Evolutionary conservation across 176 grass and related monocot species (phyloP).

Genomic region (Thinopyrum elongatum): DNA sequence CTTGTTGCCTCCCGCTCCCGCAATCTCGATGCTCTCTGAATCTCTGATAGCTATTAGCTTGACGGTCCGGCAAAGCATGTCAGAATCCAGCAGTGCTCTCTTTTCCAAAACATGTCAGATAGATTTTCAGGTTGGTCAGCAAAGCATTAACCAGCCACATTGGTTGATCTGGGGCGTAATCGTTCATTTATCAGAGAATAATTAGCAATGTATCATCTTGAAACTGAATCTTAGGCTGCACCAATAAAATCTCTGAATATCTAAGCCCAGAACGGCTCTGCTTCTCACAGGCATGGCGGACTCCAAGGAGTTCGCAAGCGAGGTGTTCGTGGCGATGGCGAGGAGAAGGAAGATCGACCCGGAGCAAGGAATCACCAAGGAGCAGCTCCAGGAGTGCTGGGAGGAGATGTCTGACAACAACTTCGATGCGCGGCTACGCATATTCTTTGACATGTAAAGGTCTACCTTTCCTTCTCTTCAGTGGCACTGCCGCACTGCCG

Average conservation of each 20-base stretch:
- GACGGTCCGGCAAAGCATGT: not conserved
- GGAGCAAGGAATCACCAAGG: conserved; percentile 56
- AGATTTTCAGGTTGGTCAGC: not conserved
- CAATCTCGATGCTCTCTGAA: not conserved
- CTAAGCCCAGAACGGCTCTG: not conserved
- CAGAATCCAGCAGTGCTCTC: not conserved
- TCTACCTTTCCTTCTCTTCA: not conserved
- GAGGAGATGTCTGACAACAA: conserved; percentile 94
- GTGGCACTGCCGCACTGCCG: not conserved
- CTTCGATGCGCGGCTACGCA: conserved; percentile 77
- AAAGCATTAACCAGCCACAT: not conserved
- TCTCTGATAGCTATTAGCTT: not conserved
- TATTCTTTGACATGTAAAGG: conserved; percentile 98
- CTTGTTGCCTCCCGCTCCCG: not conserved
- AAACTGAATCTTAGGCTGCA: not conserved
- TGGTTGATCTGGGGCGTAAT: not conserved
- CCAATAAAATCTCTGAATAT: not conserved
- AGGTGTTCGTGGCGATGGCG: conserved; percentile 71
- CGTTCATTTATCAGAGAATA: not conserved
- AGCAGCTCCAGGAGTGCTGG: conserved; percentile 85
- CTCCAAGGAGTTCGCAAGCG: conserved; percentile 84
- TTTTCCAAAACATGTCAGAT: not conserved
- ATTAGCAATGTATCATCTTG: not conserved
- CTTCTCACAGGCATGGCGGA: conserved; percentile 71
- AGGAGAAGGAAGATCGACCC: conserved; percentile 64